Evolutionary conservation across 257 asterid species (phyloP).

Genomic region (Euphrasia confusa): DNA sequence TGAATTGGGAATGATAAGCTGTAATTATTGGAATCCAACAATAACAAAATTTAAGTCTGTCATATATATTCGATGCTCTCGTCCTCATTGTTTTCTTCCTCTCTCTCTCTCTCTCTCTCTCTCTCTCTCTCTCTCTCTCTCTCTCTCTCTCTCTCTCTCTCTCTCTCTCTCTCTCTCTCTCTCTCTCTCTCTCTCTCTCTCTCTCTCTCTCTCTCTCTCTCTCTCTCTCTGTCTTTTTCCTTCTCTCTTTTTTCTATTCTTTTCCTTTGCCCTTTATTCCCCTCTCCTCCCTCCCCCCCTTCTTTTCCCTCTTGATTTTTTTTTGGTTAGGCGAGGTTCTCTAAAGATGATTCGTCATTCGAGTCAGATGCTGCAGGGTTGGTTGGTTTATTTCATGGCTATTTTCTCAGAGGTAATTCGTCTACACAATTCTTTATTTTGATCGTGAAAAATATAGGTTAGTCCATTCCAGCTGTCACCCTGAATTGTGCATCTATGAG

Average conservation of each 20-base stretch:
- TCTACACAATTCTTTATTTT: slow-evolving; percentile 23
- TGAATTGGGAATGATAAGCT: slow-evolving; percentile 25
- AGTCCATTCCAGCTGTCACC: slow-evolving; percentile 7
- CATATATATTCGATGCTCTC: slow-evolving; percentile 27
- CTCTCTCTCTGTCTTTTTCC: no score
- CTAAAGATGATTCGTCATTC: slow-evolving; percentile 44
- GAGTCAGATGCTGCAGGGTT: slow-evolving; percentile 51
- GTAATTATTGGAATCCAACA: slow-evolving; percentile 17
- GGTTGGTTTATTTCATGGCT: slow-evolving; percentile 50
- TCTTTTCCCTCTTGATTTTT: slow-evolving; percentile 27
- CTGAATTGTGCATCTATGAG: not conserved
- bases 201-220: no score
- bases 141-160: no score
- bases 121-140: no score
- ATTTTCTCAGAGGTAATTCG: slow-evolving; percentile 51
- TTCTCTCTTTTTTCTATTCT: no score
- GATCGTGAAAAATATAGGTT: slow-evolving; percentile 7
- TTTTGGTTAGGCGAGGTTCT: slow-evolving; percentile 63
- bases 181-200: no score
- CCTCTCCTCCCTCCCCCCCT: not conserved
- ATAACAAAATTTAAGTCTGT: slow-evolving; percentile 22
- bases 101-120: no score
- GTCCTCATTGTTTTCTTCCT: slow-evolving; percentile 33
- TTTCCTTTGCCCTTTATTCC: not conserved
- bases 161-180: no score